Percentiles rank a stretch among this genome's conserved stretches.
These are phyloP conservation scores for Ophiobolus disseminans DNA, from an alignment of 2,329 filamentous ascomycete species.

Conservation along the genomic window DNA sequence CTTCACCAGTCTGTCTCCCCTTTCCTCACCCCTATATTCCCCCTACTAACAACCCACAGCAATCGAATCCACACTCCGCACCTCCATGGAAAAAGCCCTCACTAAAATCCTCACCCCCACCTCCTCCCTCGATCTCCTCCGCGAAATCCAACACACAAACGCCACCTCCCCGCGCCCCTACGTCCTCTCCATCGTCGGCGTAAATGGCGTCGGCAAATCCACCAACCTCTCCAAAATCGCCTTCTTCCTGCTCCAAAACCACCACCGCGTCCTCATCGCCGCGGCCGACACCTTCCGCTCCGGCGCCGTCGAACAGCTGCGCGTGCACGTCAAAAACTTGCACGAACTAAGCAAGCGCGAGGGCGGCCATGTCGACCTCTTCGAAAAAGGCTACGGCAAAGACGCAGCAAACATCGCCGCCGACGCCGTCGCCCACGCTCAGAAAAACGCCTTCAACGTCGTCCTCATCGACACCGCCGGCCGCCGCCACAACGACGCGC, in stretches of 20 bases:
- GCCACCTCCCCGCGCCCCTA: conserved; percentile 77
- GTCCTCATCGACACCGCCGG: conserved; percentile 97
- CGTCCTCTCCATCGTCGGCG: conserved; percentile 96
- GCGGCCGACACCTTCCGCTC: conserved; percentile 97
- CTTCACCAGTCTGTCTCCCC: conserved; percentile 71
- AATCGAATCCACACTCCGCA: conserved; percentile 81
- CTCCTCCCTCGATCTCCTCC: conserved; percentile 89
- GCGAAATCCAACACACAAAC: conserved; percentile 81
- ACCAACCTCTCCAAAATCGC: conserved; percentile 98
- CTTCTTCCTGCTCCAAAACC: conserved; percentile 97
- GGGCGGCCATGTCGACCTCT: conserved; percentile 81
- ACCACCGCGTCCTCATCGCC: conserved; percentile 91
- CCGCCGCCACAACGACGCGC: conserved; percentile 90
- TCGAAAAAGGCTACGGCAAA: conserved; percentile 97
- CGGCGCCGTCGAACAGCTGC: conserved; percentile 94
- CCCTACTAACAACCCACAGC: conserved; percentile 48
- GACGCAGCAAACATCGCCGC: conserved; percentile 95
- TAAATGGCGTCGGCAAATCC: conserved; percentile 98
- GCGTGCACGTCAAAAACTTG: conserved; percentile 92
- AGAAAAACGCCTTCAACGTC: conserved; percentile 81
- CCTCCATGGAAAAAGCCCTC: conserved; percentile 89
- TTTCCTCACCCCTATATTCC: background rate
- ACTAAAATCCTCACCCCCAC: conserved; percentile 96
- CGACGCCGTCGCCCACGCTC: conserved; percentile 85
- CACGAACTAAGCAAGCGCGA: conserved; percentile 87